These are phyloP conservation scores for Leccinellum luteum DNA, from an alignment of 768 basidiomycete species.

Conservation along the genomic window DNA sequence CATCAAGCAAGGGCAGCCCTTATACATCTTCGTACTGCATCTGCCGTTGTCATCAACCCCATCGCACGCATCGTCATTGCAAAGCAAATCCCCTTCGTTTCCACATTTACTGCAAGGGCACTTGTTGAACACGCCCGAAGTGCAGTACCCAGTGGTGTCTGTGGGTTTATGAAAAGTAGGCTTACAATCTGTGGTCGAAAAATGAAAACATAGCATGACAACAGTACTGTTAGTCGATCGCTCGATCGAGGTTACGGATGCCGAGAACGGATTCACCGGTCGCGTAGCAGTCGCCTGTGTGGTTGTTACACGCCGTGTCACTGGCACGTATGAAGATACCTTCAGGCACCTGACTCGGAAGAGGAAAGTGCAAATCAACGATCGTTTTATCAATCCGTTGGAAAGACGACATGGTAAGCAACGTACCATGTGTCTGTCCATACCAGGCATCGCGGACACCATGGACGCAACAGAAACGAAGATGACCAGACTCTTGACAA, in stretches of 20 bases:
- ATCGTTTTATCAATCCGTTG: not conserved
- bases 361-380: not conserved
- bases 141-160: not conserved
- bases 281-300: not conserved
- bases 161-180: not conserved
- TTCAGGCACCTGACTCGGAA: not conserved
- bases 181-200: not conserved
- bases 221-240: not conserved
- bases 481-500: not conserved
- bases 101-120: not conserved
- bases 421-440: not conserved
- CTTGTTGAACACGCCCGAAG: not conserved
- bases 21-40: not conserved
- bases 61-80: not conserved
- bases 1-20: not conserved
- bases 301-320: not conserved
- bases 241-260: not conserved
- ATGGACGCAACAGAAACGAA: not conserved
- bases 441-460: not conserved
- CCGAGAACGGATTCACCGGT: not conserved
- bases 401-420: not conserved
- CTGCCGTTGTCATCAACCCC: not conserved
- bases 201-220: not conserved
- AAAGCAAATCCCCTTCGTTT: not conserved
- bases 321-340: not conserved